Evolutionary conservation across 2,329 filamentous ascomycete species (phyloP).

Genomic region (Westerdykella sp.): DNA sequence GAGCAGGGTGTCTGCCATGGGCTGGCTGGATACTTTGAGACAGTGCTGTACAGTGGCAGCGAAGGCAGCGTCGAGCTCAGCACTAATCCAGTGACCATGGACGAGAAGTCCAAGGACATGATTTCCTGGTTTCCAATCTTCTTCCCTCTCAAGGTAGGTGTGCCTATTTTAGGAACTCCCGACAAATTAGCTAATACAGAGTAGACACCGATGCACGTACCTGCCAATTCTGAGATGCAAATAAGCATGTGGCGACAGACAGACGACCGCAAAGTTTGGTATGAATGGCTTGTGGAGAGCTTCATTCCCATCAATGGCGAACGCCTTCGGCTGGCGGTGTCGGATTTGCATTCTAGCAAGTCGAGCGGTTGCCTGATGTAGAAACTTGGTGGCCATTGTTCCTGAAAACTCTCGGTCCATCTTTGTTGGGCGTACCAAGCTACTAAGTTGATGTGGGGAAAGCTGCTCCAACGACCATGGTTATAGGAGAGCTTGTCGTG

Average conservation of each 20-base stretch:
- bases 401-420: too few relatives aligned
- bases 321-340: conserved; percentile 57
- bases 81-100: conserved; percentile 87
- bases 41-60: conserved; percentile 69
- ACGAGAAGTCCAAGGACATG: conserved; percentile 92
- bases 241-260: conserved; percentile 96
- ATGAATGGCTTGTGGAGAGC: conserved; percentile 93
- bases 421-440: too few relatives aligned
- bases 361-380: conserved; percentile 38
- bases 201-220: conserved; percentile 80
- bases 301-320: conserved; percentile 60
- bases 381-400: not conserved
- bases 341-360: conserved; percentile 36
- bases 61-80: conserved; percentile 71
- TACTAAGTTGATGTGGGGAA: too few relatives aligned
- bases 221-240: conserved; percentile 76
- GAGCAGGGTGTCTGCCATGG: conserved; percentile 83
- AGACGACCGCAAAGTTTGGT: conserved; percentile 94
- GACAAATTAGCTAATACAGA: not conserved
- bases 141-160: conserved; percentile 82
- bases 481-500: too few relatives aligned
- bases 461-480: too few relatives aligned
- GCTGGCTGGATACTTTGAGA: conserved; percentile 91
- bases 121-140: conserved; percentile 99
- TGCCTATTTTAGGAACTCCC: not conserved